A percentile compares a stretch with the other conserved stretches of the same genome.
These are phyloP conservation scores for Astraeus odoratus DNA, from an alignment of 768 basidiomycete species.

Conservation along the genomic window DNA sequence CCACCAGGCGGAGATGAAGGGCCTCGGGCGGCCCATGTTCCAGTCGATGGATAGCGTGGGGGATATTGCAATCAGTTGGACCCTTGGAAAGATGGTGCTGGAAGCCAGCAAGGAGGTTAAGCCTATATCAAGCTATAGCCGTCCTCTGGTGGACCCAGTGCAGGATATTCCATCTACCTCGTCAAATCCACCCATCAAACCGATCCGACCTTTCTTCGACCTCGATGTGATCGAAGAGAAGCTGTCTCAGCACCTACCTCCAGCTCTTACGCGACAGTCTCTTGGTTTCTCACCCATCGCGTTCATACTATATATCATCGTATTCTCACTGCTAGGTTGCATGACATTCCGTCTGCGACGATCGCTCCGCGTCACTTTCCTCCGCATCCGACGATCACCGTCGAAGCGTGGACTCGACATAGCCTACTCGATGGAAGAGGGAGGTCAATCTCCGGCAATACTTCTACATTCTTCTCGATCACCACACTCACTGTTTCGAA, in stretches of 20 bases:
- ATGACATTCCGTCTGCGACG: slow-evolving; percentile 54
- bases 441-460: slow-evolving; percentile 10
- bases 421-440: slow-evolving; percentile 45
- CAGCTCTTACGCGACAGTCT: slow-evolving; percentile 51
- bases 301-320: slow-evolving; percentile 47
- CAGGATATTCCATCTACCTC: slow-evolving; percentile 52
- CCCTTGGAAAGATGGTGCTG: slow-evolving; percentile 96
- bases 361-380: slow-evolving; percentile 38
- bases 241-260: slow-evolving; percentile 60
- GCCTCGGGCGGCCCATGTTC: slow-evolving; percentile 77
- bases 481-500: slow-evolving; percentile 18
- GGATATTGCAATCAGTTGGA: slow-evolving; percentile 95
- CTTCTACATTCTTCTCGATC: slow-evolving; percentile 12
- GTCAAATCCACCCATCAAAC: slow-evolving; percentile 45
- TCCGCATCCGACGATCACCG: slow-evolving; percentile 37
- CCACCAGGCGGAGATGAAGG: slow-evolving; percentile 73
- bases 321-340: slow-evolving; percentile 37
- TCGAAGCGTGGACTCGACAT: slow-evolving; percentile 26
- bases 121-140: slow-evolving; percentile 35
- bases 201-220: slow-evolving; percentile 56
- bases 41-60: slow-evolving; percentile 90
- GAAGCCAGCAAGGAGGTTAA: slow-evolving; percentile 89
- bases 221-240: slow-evolving; percentile 56
- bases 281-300: slow-evolving; percentile 68
- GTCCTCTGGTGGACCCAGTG: slow-evolving; percentile 67